phyloP scores from a whole-genome alignment of 2,329 filamentous ascomycete species.

The Thermoascus crustaceus region DNA sequence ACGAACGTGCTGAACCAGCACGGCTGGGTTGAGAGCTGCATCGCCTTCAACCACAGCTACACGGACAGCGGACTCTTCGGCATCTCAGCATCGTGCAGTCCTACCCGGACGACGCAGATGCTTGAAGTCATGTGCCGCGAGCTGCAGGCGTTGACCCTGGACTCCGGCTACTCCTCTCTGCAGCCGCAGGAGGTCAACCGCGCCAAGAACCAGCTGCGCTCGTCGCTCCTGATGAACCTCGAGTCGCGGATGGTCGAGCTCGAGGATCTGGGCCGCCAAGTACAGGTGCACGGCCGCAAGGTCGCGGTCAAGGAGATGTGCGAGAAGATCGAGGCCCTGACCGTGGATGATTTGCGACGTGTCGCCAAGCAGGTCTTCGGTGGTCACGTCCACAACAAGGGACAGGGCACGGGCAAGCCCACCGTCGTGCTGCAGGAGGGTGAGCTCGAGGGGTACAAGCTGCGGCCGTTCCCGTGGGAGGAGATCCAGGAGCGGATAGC shows the following conservation, averaged over 20 bases:
- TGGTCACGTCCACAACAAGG: constrained; percentile 66
- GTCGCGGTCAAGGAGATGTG: constrained; percentile 93
- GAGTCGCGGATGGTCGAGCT: constrained; percentile 96
- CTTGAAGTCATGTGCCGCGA: constrained; percentile 93
- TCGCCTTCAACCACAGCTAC: constrained; percentile 96
- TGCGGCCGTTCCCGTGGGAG: constrained; percentile 68
- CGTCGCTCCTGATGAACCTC: constrained; percentile 89
- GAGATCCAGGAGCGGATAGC: constrained; percentile 83
- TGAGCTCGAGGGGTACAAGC: constrained; percentile 60
- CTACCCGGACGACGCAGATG: constrained; percentile 70
- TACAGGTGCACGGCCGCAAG: constrained; percentile 93
- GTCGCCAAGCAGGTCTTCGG: constrained; percentile 73
- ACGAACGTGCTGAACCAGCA: constrained; percentile 97
- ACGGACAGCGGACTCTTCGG: constrained; percentile 93
- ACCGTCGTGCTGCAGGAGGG: constrained; percentile 94
- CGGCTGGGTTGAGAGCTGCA: constrained; percentile 92
- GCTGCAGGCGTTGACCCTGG: constrained; percentile 67
- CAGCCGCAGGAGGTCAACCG: constrained; percentile 72
- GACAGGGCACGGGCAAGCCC: constrained; percentile 73
- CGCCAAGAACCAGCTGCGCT: constrained; percentile 94
- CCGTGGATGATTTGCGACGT: constrained; percentile 67
- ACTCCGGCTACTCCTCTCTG: constrained; percentile 65
- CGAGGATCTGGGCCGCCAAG: constrained; percentile 87
- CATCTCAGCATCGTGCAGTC: constrained; percentile 78
- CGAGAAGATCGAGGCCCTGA: constrained; percentile 70